Evolutionary conservation across 257 asterid genomes (phyloP), one percentile per base, ranked within the genome.

Genomic region (Scutellaria barbata): DNA sequence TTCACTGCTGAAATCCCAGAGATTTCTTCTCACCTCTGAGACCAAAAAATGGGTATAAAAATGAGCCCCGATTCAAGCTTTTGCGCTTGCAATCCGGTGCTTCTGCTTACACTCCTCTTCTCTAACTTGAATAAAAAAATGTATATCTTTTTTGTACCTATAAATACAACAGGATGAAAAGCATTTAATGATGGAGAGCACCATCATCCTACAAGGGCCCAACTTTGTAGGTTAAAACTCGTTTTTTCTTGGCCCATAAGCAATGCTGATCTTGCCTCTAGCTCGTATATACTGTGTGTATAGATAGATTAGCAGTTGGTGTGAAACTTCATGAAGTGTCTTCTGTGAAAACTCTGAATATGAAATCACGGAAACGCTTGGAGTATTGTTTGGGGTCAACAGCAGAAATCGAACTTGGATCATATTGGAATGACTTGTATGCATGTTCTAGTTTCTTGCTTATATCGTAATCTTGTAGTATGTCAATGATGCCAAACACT

Each of bases 391-490:
- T 84, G 69, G 98, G 98, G 63, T 93, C 98, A 11, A 93, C 98
- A 1, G 97, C 95, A 13, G 98, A 93, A 62, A 90, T 93, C 25
- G 96, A 87, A 42, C 86, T 88, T 6, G 97, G 85, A 66, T 93
- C 97, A 10, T 82, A 86, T 40, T 93, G 97, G 78, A 93, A 83
- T 5, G 98, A 85, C 77, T 93, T 93, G 87, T 93, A 93, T 1
- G 98, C 98, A 55, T 93, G 98, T 68, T 93, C 98, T 5, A 93
- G 95, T 85, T 89, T 93, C 94, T 93, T 93, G 93, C 96, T 88
- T 53, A 93, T 90, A 51, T 93, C 98, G 17, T 90, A 93, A 48
- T 90, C 97, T 68, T 93, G 98, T 14, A 90, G 68, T 47, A 93
- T 90, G 85, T 93, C 98, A 37, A 93, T 93, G 54, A 93, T 86